Conservation (phyloP, 495 filamentous ascomycete species). For the Aspergillus heteromorphus region DNA sequence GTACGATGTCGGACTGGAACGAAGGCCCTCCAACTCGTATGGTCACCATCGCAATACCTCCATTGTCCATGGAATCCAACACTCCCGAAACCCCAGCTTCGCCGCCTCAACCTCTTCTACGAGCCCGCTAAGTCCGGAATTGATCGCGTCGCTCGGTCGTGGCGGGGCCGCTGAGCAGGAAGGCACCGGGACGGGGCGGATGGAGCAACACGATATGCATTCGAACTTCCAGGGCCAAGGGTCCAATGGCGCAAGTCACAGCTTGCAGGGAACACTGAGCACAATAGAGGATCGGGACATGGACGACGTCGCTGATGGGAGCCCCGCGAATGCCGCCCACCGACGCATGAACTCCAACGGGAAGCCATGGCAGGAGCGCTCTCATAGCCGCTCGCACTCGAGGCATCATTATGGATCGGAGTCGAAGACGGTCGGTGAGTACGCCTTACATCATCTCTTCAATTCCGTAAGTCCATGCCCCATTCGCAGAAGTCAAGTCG, state of each 20-base stretch:
- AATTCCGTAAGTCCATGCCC: constrained; percentile 59
- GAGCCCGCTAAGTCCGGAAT: constrained; percentile 78
- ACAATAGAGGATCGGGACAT: constrained; percentile 40
- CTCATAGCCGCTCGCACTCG: constrained; percentile 78
- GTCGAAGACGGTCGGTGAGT: constrained; percentile 88
- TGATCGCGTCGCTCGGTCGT: constrained; percentile 63
- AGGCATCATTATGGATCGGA: constrained; percentile 65
- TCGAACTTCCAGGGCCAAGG: constrained; percentile 21
- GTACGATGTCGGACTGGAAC: constrained; percentile 57
- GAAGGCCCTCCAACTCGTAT: constrained; percentile 66
- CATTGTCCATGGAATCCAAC: constrained; percentile 89
- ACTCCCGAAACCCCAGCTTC: constrained; percentile 82
- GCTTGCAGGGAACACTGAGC: constrained; percentile 26
- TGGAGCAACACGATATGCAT: constrained; percentile 32
- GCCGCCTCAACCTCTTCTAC: constrained; percentile 56
- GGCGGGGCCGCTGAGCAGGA: constrained; percentile 25
- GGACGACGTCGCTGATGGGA: constrained; percentile 19
- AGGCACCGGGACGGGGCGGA: constrained; percentile 12
- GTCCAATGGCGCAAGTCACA: constrained; percentile 19
- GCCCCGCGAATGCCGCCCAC: constrained; percentile 25
- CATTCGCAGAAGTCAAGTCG: not conserved
- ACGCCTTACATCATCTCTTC: constrained; percentile 93
- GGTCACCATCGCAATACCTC: constrained; percentile 91
- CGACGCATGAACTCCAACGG: constrained; percentile 48
- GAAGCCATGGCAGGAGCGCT: constrained; percentile 61